A percentile compares a stretch with the other conserved stretches of the same genome.
Conservation (phyloP, 2,329 filamentous ascomycete genomes). For the Alternaria sp. region DNA sequence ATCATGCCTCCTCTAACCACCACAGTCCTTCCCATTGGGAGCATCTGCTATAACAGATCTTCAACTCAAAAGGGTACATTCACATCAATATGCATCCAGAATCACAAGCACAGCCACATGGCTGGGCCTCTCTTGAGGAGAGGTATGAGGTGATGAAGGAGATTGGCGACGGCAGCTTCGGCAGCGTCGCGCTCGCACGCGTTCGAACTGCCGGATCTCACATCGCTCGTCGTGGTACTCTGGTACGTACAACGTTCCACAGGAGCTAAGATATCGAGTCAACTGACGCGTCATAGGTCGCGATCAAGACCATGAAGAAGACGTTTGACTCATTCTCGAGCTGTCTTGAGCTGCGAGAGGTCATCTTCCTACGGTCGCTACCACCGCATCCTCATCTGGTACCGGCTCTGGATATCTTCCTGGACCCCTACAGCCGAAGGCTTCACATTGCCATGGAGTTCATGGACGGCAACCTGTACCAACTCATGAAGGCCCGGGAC, state of each 20-base stretch:
- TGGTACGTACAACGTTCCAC: constrained; percentile 68
- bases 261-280: constrained; percentile 7
- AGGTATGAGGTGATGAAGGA: constrained; percentile 97
- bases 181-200: constrained; percentile 89
- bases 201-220: constrained; percentile 89
- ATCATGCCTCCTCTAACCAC: constrained; percentile 17
- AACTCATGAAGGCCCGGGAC: constrained; percentile 97
- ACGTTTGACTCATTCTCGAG: constrained; percentile 90
- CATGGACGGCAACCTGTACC: constrained; percentile 99
- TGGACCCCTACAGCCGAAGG: constrained; percentile 94
- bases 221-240: constrained; percentile 85
- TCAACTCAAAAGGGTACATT: constrained; percentile 16
- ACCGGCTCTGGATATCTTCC: constrained; percentile 96
- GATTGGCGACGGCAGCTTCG: constrained; percentile 98
- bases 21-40: constrained; percentile 20
- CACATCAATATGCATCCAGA: constrained; percentile 71
- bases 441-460: constrained; percentile 99
- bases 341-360: constrained; percentile 92
- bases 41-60: constrained; percentile 12
- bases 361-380: constrained; percentile 91
- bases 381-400: constrained; percentile 90
- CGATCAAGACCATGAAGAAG: constrained; percentile 99
- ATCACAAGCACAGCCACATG: constrained; percentile 74
- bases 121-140: constrained; percentile 78
- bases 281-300: constrained; percentile 68